A percentile compares a stretch with the other conserved stretches of the same genome.
These are phyloP conservation scores for Clathrospora elynae DNA, from an alignment of 2,329 filamentous ascomycete species.

Conservation along the genomic window DNA sequence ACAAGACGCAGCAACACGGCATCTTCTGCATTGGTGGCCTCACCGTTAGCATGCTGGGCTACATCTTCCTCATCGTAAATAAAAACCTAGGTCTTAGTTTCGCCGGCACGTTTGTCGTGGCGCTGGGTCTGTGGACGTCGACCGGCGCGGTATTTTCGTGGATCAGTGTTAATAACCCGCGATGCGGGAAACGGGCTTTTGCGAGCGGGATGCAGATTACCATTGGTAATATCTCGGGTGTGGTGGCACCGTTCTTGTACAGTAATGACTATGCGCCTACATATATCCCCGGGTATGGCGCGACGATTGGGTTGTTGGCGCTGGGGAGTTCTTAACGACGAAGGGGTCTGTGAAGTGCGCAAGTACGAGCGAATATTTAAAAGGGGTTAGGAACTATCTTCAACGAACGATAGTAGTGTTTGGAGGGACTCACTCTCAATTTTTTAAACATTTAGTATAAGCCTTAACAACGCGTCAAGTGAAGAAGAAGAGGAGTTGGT, in stretches of 20 bases:
- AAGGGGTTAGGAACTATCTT: no score
- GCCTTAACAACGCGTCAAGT: no score
- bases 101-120: slow-evolving; percentile 37
- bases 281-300: slow-evolving; percentile 30
- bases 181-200: slow-evolving; percentile 40
- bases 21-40: slow-evolving; percentile 34
- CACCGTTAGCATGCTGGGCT: slow-evolving; percentile 54
- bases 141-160: slow-evolving; percentile 36
- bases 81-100: slow-evolving; percentile 27
- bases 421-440: no score
- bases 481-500: no score
- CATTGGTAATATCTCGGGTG: slow-evolving; percentile 43
- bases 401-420: no score
- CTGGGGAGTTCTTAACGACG: no score
- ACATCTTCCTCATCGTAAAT: slow-evolving; percentile 49
- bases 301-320: slow-evolving; percentile 27
- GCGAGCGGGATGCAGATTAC: slow-evolving; percentile 46
- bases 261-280: slow-evolving; percentile 16
- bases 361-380: no score
- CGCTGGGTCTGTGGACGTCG: slow-evolving; percentile 33
- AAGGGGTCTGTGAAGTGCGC: no score
- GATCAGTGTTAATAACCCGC: slow-evolving; percentile 37
- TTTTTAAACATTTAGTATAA: no score
- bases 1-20: slow-evolving; percentile 34
- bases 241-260: slow-evolving; percentile 34